Evolutionary conservation across 305 asterid genomes (phyloP).

Genomic region (Coffea humblotiana): DNA sequence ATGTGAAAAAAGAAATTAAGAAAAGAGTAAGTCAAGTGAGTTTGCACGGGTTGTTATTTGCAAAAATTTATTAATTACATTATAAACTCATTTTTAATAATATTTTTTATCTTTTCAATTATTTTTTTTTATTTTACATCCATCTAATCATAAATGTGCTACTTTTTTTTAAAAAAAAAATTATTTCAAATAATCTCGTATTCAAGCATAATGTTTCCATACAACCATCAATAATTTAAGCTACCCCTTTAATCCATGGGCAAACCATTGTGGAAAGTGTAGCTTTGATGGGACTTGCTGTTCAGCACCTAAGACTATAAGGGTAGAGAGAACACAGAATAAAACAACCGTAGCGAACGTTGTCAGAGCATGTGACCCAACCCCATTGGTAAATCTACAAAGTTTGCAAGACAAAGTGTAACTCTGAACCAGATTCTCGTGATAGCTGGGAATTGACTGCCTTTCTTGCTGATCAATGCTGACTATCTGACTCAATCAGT

Average conservation of each 20-base stretch:
- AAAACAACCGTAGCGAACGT: constrained; percentile 21
- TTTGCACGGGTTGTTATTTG: too few relatives aligned
- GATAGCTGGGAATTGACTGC: constrained; percentile 28
- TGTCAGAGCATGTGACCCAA: constrained; percentile 43
- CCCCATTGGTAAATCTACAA: constrained; percentile 16
- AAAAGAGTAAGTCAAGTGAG: too few relatives aligned
- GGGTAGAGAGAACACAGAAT: neutral
- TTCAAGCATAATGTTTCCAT: too few relatives aligned
- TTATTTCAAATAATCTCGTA: too few relatives aligned
- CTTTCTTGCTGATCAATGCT: neutral
- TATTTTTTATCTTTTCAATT: too few relatives aligned
- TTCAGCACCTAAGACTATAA: neutral
- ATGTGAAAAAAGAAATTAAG: neutral
- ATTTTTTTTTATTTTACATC: too few relatives aligned
- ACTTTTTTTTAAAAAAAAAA: too few relatives aligned
- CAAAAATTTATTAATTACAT: too few relatives aligned
- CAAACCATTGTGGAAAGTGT: neutral
- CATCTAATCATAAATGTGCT: too few relatives aligned
- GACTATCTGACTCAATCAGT: constrained; percentile 10
- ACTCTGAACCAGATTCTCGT: constrained; percentile 36
- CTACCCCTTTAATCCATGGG: neutral
- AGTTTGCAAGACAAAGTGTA: constrained; percentile 25
- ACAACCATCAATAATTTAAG: neutral
- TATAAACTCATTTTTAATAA: too few relatives aligned
- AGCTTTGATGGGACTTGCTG: neutral